Evolutionary conservation across 202 grass and related monocot genomes (phyloP), one percentile per base, ranked within the genome.

Genomic region (Schoenoplectus triqueter): DNA sequence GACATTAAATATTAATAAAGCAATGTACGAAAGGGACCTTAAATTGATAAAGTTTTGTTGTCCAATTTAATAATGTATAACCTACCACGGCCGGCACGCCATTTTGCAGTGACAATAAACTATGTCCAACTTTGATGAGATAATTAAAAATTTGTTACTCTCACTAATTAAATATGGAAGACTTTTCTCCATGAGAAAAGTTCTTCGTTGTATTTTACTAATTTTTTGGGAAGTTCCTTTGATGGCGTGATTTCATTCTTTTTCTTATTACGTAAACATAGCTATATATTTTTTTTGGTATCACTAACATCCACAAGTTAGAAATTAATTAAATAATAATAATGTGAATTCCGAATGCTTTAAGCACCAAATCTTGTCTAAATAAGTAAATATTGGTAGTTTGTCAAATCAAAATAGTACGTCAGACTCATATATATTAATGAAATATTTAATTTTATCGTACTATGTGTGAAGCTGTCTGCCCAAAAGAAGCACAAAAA

Each of bases 401-500:
- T 48, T 31, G 7, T 71, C 3, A 46, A 71, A 71, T 71, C 44
- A 69, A 42, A 47, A 48, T 7, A 17, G 11, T 47, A 48, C 11
- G 44, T 71, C 15, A 71, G 68, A 47, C 68, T 19, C 68, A 46
- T 71, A 48, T 70, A 31, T 31, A 31, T 31, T 14, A 70, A 46
- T 46, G 40, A 73, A 73, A 52, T 73, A 51, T 50, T 50, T 11
- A 13, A 52, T 0, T 20, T 22, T 51, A 73, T 51, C 17, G 70
- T 73, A 52, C 70, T 11, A 71, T 61, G n/a, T 50, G 47, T 13
- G 70, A 73, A 76, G 59, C 40, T 81, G 59, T 51, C 17, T 68
- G 60, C 9, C 67, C 4, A 22, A 54, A 82, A 66, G 74, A 40
- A 57, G 7, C 19, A 78, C 49, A 78, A 63, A 5, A 61, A 61